Base-by-base conservation (phyloP, 176 grass and related monocot genomes). In the Elymus sibiricus region DNA sequence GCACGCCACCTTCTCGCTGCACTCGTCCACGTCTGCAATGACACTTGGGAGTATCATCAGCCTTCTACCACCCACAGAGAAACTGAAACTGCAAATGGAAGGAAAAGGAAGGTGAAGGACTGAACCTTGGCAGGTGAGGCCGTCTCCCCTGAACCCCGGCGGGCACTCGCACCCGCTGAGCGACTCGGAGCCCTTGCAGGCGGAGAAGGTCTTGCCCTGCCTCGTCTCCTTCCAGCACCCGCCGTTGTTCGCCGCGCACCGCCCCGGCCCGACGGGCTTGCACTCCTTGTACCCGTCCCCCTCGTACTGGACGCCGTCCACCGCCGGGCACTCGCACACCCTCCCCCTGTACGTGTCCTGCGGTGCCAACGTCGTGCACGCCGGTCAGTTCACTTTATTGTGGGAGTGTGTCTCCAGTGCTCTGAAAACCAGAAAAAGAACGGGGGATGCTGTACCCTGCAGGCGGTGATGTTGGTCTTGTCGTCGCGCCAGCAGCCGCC, bases 321-420 rank as follows among this genome's bases (percentile, higher is more conserved):
- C 88, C 7, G 82, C 13, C 51, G 97, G 97, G 74, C 97, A 99
- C 43, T 93, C 47, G 83, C 97, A 94, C 22, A 96, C 49, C 77
- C 97, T 88, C 14, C 97, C 97, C 46, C 97, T 90, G 81, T 91
- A 99, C 37, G 97, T 99, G 88, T 99, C 97, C 92, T 98, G 83
- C 9, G 17, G 14, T 64, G 59, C 11, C 61, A 64, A 60, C 22
- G 9, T 22, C 29, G 29, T 29, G 44, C 13, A 5, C 44, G 13
- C 44, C 44, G 44, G 13, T 47, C 44, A 47, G 44, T 47, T 46
- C 13, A 46, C 11, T 14, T 11, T 10, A 0, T 1, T 29, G 2
- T 46, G 43, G 11, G 43, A 46, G 43, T 46, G 11, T 13, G 43
- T 3, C 43, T 44, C 2, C 12, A 43, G 39, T 43, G 11, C 3